Percentiles rank a stretch among this genome's conserved stretches.
Conservation (phyloP, 495 filamentous ascomycete genomes). For the Hypoxylon perforatum region DNA sequence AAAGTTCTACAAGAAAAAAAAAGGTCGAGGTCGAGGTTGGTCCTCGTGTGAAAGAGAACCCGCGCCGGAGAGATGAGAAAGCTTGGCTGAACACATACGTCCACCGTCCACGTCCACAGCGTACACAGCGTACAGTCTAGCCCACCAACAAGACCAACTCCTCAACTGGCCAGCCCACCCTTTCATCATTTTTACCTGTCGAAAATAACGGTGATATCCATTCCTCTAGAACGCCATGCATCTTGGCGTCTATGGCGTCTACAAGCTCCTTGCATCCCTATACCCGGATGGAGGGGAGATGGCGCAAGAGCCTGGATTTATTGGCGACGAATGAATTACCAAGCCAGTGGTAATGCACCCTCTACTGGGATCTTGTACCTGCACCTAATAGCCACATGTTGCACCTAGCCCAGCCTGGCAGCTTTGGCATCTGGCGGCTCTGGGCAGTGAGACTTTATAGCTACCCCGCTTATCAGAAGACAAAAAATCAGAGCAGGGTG, state of each 20-base stretch:
- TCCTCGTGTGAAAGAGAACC: constrained; percentile 13
- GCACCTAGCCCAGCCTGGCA: constrained; percentile 8
- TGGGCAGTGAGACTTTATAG: too few relatives aligned
- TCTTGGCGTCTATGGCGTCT: constrained; percentile 24
- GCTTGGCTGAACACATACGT: constrained; percentile 29
- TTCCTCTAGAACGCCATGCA: constrained; percentile 23
- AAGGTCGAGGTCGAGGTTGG: constrained; percentile 8
- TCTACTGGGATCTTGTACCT: constrained; percentile 5
- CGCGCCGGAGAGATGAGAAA: constrained; percentile 5
- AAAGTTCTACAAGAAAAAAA: constrained; percentile 4
- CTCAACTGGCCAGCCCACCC: neutral
- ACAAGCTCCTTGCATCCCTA: constrained; percentile 12
- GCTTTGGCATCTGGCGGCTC: too few relatives aligned
- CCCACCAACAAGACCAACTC: too few relatives aligned
- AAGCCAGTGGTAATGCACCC: constrained; percentile 16
- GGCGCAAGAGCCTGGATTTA: constrained; percentile 7
- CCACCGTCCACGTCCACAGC: neutral
- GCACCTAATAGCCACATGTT: constrained; percentile 3
- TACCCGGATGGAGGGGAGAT: constrained; percentile 23
- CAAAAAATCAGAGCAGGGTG: too few relatives aligned
- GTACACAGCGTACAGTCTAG: too few relatives aligned
- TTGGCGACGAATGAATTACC: constrained; percentile 17
- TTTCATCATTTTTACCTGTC: neutral
- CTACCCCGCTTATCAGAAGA: too few relatives aligned
- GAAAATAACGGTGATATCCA: neutral